A percentile compares a stretch with the other conserved stretches of the same genome.
Conservation (phyloP, 2,329 filamentous ascomycete species). For the Trichoderma sp. region DNA sequence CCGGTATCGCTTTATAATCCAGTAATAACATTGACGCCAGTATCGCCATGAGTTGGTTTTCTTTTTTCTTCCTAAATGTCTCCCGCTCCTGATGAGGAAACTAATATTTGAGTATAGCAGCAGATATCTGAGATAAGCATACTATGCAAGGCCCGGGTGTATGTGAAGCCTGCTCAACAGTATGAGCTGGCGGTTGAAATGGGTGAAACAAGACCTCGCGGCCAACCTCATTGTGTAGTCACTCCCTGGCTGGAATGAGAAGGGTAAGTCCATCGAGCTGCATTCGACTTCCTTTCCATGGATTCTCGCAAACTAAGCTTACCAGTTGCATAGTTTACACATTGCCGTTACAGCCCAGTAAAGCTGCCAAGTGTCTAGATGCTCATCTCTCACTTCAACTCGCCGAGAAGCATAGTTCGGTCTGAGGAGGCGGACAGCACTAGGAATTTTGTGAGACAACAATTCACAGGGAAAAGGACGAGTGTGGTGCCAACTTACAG, state of each 20-base stretch:
- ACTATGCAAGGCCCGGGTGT: not conserved
- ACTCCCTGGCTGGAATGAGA: not conserved
- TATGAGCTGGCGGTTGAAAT: not conserved
- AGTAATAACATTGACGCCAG: not conserved
- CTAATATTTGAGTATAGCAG: not conserved
- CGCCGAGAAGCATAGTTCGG: slow-evolving; percentile 77
- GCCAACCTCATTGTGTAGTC: not conserved
- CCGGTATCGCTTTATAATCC: slow-evolving; percentile 1
- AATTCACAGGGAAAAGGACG: not conserved
- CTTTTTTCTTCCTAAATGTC: not conserved
- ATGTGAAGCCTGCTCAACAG: not conserved
- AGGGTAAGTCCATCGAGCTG: not conserved
- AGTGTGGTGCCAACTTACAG: slow-evolving; percentile 56
- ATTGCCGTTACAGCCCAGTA: not conserved
- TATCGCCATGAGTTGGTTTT: not conserved
- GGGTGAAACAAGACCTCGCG: not conserved
- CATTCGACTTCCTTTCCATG: not conserved
- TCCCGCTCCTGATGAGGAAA: not conserved
- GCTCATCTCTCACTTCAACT: slow-evolving; percentile 50
- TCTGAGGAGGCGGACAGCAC: slow-evolving; percentile 91
- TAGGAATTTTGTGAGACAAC: slow-evolving; percentile 44
- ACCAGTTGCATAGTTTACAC: not conserved
- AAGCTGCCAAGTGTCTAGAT: not conserved
- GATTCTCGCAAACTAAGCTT: not conserved
- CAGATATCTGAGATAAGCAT: not conserved